Conservation (phyloP, 345 rosid species). For the Arabis hirsuta region DNA sequence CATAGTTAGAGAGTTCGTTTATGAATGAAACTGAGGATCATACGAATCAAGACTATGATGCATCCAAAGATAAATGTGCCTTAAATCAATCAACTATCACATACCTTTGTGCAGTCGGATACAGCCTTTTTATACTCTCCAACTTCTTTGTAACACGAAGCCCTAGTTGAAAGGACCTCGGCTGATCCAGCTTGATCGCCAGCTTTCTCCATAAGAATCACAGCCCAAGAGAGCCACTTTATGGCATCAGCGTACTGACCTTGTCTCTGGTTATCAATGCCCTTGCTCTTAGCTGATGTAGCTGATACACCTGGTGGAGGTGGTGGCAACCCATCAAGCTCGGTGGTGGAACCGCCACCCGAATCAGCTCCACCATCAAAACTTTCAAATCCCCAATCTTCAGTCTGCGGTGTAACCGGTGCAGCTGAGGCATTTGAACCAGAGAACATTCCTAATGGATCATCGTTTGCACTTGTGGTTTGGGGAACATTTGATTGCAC, state of each 20-base stretch:
- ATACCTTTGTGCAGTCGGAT: conserved; percentile 91
- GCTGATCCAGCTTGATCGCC: conserved; percentile 56
- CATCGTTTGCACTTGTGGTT: conserved; percentile 47
- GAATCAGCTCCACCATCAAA: conserved; percentile 67
- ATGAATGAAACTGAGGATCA: conserved; percentile 7
- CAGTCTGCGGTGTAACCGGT: conserved; percentile 50
- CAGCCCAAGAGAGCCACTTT: conserved; percentile 99
- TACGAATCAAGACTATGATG: not conserved
- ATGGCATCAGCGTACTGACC: conserved; percentile 98
- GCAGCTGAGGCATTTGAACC: conserved; percentile 48
- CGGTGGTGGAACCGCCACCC: conserved; percentile 65
- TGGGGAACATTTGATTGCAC: conserved; percentile 54
- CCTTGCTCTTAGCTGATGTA: conserved; percentile 80
- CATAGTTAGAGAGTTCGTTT: conserved; percentile 6
- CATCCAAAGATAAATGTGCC: not conserved
- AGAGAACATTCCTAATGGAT: conserved; percentile 72
- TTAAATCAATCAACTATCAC: conserved; percentile 8
- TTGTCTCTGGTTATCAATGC: conserved; percentile 80
- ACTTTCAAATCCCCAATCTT: conserved; percentile 85
- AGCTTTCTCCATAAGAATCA: conserved; percentile 75
- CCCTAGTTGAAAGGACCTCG: conserved; percentile 83
- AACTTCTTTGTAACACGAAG: conserved; percentile 98
- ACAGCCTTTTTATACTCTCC: conserved; percentile 99
- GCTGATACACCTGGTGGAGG: conserved; percentile 89
- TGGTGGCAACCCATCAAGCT: conserved; percentile 97